These are phyloP conservation scores for Nicotiana undulata DNA, from an alignment of 257 asterid genomes.

Conservation along the genomic window DNA sequence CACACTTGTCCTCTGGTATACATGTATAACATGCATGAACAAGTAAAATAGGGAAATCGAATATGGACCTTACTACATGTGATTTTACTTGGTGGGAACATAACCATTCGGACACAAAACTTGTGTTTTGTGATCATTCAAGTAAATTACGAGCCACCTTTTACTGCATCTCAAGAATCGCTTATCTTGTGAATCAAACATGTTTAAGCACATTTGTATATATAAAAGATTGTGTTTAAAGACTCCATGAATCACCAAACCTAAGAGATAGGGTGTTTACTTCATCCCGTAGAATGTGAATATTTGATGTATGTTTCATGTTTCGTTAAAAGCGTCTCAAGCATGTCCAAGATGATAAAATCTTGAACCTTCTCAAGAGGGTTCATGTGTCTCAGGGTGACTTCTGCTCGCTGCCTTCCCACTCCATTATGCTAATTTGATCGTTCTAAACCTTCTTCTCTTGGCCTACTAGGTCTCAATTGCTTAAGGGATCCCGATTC, in stretches of 20 bases:
- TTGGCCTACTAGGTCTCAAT: neutral
- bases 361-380: neutral
- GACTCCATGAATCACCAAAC: neutral
- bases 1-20: no score
- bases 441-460: neutral
- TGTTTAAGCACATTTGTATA: neutral
- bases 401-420: neutral
- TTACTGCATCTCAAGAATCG: neutral
- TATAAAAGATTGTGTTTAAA: neutral
- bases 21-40: no score
- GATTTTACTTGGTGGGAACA: no score
- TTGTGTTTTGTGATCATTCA: neutral
- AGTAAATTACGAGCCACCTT: neutral
- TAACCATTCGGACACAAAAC: neutral
- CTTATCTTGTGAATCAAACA: neutral
- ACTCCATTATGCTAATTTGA: neutral
- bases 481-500: neutral
- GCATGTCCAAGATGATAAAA: neutral
- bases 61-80: no score
- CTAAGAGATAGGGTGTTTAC: neutral
- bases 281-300: neutral
- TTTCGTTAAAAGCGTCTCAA: neutral
- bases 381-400: neutral
- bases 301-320: neutral
- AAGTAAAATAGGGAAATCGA: no score